Conservation (phyloP, 2,329 filamentous ascomycete genomes). For the Aspergillus sp. region DNA sequence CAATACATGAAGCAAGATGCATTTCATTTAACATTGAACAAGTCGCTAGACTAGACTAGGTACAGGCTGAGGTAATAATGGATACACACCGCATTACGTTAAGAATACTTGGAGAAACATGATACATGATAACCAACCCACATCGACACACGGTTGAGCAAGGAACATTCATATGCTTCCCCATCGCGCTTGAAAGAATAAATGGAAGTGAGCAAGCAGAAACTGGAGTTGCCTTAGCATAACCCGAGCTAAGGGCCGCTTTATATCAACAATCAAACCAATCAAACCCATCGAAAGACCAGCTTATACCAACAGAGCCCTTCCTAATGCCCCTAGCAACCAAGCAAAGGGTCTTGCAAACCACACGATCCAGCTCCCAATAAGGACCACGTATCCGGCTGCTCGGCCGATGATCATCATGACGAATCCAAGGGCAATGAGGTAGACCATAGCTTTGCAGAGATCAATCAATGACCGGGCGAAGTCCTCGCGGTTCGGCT, state of each 20-base stretch:
- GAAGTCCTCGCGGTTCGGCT: conserved; percentile 30
- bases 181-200: no score
- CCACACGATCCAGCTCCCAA: conserved; percentile 42
- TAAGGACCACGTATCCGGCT: conserved; percentile 34
- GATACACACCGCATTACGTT: no score
- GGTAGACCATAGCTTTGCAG: conserved; percentile 36
- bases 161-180: no score
- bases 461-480: conserved; percentile 32
- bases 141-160: no score
- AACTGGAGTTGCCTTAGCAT: not conserved
- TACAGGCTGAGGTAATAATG: no score
- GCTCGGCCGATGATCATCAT: conserved; percentile 33
- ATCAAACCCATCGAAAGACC: not conserved
- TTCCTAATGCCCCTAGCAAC: conserved; percentile 31
- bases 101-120: no score
- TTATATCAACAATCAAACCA: not conserved
- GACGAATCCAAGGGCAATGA: conserved; percentile 35
- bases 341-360: conserved; percentile 37
- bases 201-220: not conserved
- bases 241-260: not conserved
- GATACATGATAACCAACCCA: no score
- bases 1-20: no score
- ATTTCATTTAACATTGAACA: no score
- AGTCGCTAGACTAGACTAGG: no score
- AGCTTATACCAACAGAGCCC: conserved; percentile 27